Evolutionary conservation across 805 yeast genomes (phyloP).

Genomic region (Debaryomyces hansenii): DNA sequence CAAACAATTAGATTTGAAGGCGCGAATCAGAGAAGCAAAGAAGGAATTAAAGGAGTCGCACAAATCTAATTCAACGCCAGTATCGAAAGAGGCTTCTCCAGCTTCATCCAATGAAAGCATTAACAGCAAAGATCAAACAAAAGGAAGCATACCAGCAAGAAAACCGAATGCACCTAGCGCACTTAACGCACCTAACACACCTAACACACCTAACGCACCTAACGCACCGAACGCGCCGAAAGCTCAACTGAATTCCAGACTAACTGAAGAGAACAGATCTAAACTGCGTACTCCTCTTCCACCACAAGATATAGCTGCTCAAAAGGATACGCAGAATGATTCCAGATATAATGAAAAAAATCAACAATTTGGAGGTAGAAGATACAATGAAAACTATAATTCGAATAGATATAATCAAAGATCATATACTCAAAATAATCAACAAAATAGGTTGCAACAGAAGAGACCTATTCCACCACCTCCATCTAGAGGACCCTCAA

Average conservation of each 20-base stretch:
- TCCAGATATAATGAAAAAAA: constrained; percentile 3
- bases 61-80: background rate
- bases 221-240: background rate
- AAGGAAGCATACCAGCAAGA: background rate
- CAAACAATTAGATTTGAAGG: constrained; percentile 4
- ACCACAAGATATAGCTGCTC: constrained; percentile 17
- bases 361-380: constrained; percentile 2
- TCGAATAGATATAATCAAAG: constrained; percentile 3
- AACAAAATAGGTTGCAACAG: constrained; percentile 1
- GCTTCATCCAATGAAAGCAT: background rate
- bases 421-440: constrained; percentile 1
- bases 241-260: background rate
- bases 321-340: constrained; percentile 4
- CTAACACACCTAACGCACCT: no score
- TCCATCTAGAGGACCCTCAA: constrained; percentile 4
- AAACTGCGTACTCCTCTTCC: constrained; percentile 20
- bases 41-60: constrained; percentile 6
- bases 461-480: constrained; percentile 8
- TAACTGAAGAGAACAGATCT: constrained; percentile 11
- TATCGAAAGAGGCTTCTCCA: background rate
- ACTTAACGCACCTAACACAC: no score
- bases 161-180: background rate
- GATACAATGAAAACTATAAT: constrained; percentile 8
- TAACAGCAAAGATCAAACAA: background rate
- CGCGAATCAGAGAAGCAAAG: constrained; percentile 9